Conservation (phyloP, 306 rosid genomes). For the Trifolium dubium region DNA sequence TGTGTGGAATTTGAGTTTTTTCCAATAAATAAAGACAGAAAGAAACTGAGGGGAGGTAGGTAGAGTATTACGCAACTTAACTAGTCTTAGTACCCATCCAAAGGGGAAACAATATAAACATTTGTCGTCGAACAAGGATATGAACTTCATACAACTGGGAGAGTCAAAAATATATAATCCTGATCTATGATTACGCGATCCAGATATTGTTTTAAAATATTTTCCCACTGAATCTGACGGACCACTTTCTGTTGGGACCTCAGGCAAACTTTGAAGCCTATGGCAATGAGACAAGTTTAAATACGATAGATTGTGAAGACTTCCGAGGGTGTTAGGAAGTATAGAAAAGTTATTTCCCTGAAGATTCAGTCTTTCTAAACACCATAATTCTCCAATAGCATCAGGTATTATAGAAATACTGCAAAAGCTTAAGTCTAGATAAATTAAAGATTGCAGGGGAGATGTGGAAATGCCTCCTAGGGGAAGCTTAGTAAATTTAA, state of each 20-base stretch:
- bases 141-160: neutral
- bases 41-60: neutral
- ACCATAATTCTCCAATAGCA: slow-evolving; percentile 3
- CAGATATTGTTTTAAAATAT: neutral
- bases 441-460: neutral
- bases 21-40: no score
- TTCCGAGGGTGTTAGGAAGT: neutral
- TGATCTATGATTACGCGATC: neutral
- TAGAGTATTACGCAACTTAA: neutral
- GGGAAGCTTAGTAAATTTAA: neutral
- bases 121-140: neutral
- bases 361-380: slow-evolving; percentile 29
- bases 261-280: neutral
- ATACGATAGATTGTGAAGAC: neutral
- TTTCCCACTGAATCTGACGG: neutral
- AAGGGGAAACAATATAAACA: no score
- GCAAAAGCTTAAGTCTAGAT: slow-evolving; percentile 12
- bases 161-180: slow-evolving; percentile 14
- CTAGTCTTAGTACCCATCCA: neutral
- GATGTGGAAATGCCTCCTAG: neutral
- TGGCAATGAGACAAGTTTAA: slow-evolving; percentile 9
- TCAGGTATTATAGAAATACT: neutral
- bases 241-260: neutral
- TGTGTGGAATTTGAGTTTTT: no score
- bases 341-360: neutral